Base-by-base conservation (phyloP, 2,329 filamentous ascomycete genomes). In the Whalleya microplaca region DNA sequence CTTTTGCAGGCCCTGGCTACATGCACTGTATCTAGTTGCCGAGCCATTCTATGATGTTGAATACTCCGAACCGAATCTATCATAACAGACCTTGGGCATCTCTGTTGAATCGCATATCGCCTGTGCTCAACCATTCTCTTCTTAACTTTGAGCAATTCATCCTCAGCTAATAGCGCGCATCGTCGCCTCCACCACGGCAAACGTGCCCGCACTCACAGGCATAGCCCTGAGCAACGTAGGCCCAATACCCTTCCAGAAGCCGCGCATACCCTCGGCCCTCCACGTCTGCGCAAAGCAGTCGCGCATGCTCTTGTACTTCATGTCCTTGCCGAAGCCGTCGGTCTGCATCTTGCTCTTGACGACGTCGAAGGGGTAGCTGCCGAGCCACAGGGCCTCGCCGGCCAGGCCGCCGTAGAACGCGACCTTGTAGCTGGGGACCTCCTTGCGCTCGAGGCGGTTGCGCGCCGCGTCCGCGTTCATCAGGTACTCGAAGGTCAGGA, bases 261-360 rank as follows among this genome's bases (percentile, higher is more conserved):
- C 95, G 42, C 85, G 78, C 66, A 86, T 69, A 0, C 95, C 95
- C 76, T 96, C 92, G 5, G 77, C 80, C 58, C 82, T 83, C 79
- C 84, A 96, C 1, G 89, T 96, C 80, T 96, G 86, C 56, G 80
- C 83, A 75, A 98, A 96, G 78, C 91, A 96, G 76, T 96, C 90
- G 49, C 88, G 84, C 94, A 97, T 97, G 53, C 80, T 88, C 72
- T 79, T 84, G 77, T 90, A 99, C 71, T 82, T 83, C 79, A 88
- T 86, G 61, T 83, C 77, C 47, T 73, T 59, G 3, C 91, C 92
- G 71, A 97, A 95, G 0, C 91, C 93, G 76, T 99, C 95, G 56
- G 89, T 96, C 84, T 99, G 95, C 94, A 98, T 97, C 85, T 96
- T 98, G 77, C 92, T 96, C 89, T 99, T 99, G 76, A 99, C 78